These are phyloP conservation scores for Curvularia verruculosa DNA, from an alignment of 2,329 filamentous ascomycete species.

Conservation along the genomic window DNA sequence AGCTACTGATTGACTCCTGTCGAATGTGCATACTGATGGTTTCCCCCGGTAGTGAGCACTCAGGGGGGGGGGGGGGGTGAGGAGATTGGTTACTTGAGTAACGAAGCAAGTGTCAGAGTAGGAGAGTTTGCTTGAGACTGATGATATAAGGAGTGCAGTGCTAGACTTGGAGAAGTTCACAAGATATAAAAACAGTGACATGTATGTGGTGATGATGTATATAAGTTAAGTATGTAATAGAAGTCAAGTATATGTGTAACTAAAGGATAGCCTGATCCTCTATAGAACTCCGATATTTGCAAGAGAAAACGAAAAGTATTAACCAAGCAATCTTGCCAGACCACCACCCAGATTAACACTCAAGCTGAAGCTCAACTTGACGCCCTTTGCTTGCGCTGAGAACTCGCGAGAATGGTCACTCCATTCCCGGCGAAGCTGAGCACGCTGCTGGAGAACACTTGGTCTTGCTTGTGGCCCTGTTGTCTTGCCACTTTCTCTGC, in stretches of 20 bases:
- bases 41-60: too few species aligned
- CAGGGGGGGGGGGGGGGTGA: too few species aligned
- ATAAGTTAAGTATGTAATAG: neutral
- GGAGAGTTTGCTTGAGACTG: too few species aligned
- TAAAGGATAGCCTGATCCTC: neutral
- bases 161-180: too few species aligned
- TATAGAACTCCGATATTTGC: neutral
- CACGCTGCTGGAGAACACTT: conserved; percentile 30
- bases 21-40: too few species aligned
- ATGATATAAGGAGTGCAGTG: too few species aligned
- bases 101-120: too few species aligned
- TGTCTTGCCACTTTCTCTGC: conserved; percentile 11
- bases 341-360: conserved; percentile 36
- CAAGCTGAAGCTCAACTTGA: conserved; percentile 41
- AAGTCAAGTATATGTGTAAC: neutral
- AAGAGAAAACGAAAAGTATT: neutral
- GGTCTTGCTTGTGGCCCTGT: conserved; percentile 13
- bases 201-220: neutral
- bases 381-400: conserved; percentile 31
- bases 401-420: conserved; percentile 33
- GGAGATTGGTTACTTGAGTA: too few species aligned
- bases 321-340: conserved; percentile 31
- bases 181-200: too few species aligned
- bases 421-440: conserved; percentile 36
- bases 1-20: too few species aligned